phyloP scores from a whole-genome alignment of 2,329 filamentous ascomycete genomes.

The Pezicula carpinea region DNA sequence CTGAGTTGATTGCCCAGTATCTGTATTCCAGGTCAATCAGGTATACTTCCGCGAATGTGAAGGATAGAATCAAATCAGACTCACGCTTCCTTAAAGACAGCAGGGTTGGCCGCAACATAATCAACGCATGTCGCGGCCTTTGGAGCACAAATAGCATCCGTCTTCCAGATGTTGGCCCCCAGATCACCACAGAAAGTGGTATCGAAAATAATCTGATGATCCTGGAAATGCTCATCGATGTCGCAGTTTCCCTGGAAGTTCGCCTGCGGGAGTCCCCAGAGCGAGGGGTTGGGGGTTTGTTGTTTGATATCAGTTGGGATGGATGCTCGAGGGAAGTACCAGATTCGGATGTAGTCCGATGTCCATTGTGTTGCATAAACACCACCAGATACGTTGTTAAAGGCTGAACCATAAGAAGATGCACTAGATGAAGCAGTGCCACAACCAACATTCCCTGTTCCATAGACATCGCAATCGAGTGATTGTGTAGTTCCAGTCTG shows the following conservation, averaged over 20 bases:
- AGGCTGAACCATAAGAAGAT: conserved; percentile 16
- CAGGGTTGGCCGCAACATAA: conserved; percentile 67
- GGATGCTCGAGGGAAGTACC: conserved; percentile 44
- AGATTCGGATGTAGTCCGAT: conserved; percentile 38
- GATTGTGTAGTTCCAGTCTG: conserved; percentile 26
- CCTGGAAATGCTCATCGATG: conserved; percentile 61
- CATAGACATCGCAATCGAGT: conserved; percentile 32
- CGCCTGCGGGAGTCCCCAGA: conserved; percentile 65
- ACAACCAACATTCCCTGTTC: conserved; percentile 29
- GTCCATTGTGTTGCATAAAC: conserved; percentile 53
- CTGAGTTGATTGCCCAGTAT: not conserved
- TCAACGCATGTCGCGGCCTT: conserved; percentile 58
- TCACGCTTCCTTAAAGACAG: conserved; percentile 64
- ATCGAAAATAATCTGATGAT: conserved; percentile 73
- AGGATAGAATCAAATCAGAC: not conserved
- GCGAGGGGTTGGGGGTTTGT: conserved; percentile 55
- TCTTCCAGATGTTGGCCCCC: conserved; percentile 52
- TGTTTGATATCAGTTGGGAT: conserved; percentile 52
- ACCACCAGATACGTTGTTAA: conserved; percentile 30
- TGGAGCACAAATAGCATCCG: conserved; percentile 46
- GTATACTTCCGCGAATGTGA: not conserved
- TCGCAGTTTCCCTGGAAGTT: conserved; percentile 59
- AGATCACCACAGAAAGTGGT: conserved; percentile 83
- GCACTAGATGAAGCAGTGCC: not conserved
- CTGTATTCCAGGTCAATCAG: not conserved